Evolutionary conservation across 306 rosid species (phyloP).

Genomic region (Cajanus cajan): DNA sequence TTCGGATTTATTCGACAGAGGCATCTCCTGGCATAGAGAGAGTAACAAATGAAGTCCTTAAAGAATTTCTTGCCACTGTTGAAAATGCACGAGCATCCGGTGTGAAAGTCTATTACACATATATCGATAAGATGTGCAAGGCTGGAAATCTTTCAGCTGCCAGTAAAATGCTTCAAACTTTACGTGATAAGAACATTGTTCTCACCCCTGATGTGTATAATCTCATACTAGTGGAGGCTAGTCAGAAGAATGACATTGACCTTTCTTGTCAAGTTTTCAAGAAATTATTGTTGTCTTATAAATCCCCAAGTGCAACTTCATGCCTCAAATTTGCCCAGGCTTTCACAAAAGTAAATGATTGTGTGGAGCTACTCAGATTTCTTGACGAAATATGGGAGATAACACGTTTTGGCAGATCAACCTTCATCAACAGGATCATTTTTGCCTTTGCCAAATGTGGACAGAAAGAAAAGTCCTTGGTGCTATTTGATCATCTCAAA

Average conservation of each 20-base stretch:
- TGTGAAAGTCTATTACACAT: constrained; percentile 24
- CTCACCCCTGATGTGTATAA: constrained; percentile 40
- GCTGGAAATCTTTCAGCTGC: constrained; percentile 44
- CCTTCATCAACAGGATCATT: constrained; percentile 60
- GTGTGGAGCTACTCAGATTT: constrained; percentile 42
- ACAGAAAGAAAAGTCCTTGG: constrained; percentile 65
- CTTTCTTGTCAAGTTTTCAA: constrained; percentile 56
- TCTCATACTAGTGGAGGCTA: constrained; percentile 50
- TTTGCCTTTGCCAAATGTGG: constrained; percentile 64
- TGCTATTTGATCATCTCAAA: constrained; percentile 57
- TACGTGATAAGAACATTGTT: constrained; percentile 37
- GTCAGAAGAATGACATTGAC: constrained; percentile 51
- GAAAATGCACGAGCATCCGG: constrained; percentile 40
- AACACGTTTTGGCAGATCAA: constrained; percentile 43
- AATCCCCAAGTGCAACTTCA: constrained; percentile 44
- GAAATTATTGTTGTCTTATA: constrained; percentile 40
- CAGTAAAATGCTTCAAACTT: constrained; percentile 46
- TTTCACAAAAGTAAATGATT: constrained; percentile 49
- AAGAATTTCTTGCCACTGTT: constrained; percentile 40
- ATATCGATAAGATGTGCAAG: constrained; percentile 44
- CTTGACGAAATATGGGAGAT: constrained; percentile 45
- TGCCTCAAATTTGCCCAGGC: constrained; percentile 60
- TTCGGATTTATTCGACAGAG: constrained; percentile 44
- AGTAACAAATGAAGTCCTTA: constrained; percentile 34
- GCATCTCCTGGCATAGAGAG: constrained; percentile 42